A percentile compares a stretch with the other conserved stretches of the same genome.
These are phyloP conservation scores for Paramecium caudatum DNA, from an alignment of 73 alveolate species.

Conservation along the genomic window DNA sequence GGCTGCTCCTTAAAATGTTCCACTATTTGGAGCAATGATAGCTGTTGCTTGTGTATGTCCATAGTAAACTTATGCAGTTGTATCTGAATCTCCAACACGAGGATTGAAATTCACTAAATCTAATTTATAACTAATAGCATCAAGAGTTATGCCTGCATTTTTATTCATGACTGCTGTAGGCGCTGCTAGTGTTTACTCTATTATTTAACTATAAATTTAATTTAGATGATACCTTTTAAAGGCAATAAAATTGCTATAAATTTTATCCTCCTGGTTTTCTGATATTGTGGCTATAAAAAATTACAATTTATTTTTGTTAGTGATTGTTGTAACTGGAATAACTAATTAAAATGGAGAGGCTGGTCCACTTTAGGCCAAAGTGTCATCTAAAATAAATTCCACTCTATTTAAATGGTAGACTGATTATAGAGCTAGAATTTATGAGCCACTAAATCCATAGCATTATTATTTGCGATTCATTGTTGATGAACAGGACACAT, in stretches of 20 bases:
- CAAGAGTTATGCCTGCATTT: conserved; percentile 3
- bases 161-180: not conserved
- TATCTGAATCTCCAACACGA: not conserved
- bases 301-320: conserved; percentile 3
- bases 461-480: conserved; percentile 32
- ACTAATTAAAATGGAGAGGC: conserved; percentile 67
- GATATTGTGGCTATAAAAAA: not conserved
- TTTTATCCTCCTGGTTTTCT: not conserved
- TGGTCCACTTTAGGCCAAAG: conserved; percentile 40
- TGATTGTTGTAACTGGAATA: conserved; percentile 25
- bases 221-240: too few relatives aligned
- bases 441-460: not conserved
- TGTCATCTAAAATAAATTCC: conserved; percentile 48
- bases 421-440: not conserved
- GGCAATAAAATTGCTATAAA: not conserved
- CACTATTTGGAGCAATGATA: not conserved
- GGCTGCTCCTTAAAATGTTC: conserved; percentile 17
- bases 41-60: conserved; percentile 41
- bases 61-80: not conserved
- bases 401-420: conserved; percentile 49
- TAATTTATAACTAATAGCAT: not conserved
- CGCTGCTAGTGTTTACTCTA: not conserved
- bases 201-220: too few relatives aligned
- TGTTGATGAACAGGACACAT: conserved; percentile 41
- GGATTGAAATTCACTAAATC: not conserved